Evolutionary conservation across 805 yeast species (phyloP), one percentile per base, ranked within the genome.

Genomic region (Suhomyces prunicola): DNA sequence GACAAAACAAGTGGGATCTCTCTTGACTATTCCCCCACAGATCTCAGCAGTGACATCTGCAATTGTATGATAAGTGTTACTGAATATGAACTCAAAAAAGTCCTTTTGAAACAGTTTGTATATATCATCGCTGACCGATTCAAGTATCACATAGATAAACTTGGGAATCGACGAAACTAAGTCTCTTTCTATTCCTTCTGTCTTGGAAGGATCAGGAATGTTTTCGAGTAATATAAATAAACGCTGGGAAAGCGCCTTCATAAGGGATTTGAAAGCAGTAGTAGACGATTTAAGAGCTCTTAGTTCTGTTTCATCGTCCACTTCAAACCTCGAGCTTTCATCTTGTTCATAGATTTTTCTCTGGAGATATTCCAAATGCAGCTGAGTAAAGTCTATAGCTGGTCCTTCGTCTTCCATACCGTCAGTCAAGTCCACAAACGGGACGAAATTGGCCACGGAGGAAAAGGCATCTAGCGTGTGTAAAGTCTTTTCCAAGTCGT

Each of bases 401-500:
- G 61, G 54, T 29, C 54, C 57, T 15, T 70, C 64, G 64, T 76
- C 73, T 35, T 72, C 72, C 48, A 71, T 63, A 1, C 77, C 82
- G 8, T 70, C 71, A 8, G 80, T 78, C 9, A 88, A 62, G 60
- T 87, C 90, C 27, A 74, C 72, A 55, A 91, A 76, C 1, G 97
- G 97, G 2, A 88, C 81, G 52, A 85, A 86, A 6, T 87, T 75
- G 0, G 90, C 85, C 23, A 86, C 80, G 0, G 89, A 76, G 9
- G 89, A 86, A 51, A 94, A 79, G 17, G 88, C 78, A 53, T 85
- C 81, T 41, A 92, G 70, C 0, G 96, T 80, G 49, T 83, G 79
- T 13, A 84, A 76, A 0, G 97, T 86, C 63, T 92, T 82, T 12
- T 76, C 77, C 47, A 90, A 77, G 67, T 94, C 99, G 65, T 92